Base-by-base conservation (phyloP, 2,329 filamentous ascomycete species). In the Septoria linicola region DNA sequence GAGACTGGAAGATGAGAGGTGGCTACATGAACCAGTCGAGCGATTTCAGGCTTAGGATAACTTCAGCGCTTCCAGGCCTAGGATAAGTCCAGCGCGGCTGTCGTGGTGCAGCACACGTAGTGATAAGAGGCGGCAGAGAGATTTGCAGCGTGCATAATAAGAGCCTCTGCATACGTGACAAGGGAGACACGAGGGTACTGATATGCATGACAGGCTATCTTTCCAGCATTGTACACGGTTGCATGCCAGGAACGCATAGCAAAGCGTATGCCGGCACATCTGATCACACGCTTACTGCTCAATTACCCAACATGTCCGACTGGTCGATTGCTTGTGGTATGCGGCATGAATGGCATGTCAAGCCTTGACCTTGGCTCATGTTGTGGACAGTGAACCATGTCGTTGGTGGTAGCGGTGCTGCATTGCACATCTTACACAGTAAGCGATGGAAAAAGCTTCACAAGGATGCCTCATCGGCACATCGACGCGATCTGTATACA, bases 1-100 rank as follows among this genome's bases (percentile, higher is more conserved):
- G 31, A 59, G 59, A 35, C 45, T 66, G 16, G 60, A 66, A 16
- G 53, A 57, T 13, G 63, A 63, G 47, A 52, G 54, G 6, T 66
- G 64, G 64, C 23, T 58, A 45, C 64, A 61, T 49, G 64, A 63
- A 54, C 48, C 58, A 21, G 44, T 48, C 19, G 59, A 59, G 47
- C 51, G 56, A 7, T 43, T 49, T n/a, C 45, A 44, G 16, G 23
- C 23, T 10, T 27, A 27, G 23, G 23, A 27, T 10, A 27, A 27
- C 32, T 35, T 4, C 32, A 35, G 32, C 16, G 23, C n/a, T 43
- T 49, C 16, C 45, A 44, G 16, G 23, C 23, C 23, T 27, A 27
- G 23, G 23, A 27, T 10, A 27, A 27, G 5, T 35, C 4, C 32
- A 35, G 32, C 16, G 23, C n/a, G n/a, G n/a, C n/a, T n/a, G n/a